Evolutionary conservation across 106 monocot genomes (phyloP), one percentile per base, ranked within the genome.

Genomic region (Allium cepa): DNA sequence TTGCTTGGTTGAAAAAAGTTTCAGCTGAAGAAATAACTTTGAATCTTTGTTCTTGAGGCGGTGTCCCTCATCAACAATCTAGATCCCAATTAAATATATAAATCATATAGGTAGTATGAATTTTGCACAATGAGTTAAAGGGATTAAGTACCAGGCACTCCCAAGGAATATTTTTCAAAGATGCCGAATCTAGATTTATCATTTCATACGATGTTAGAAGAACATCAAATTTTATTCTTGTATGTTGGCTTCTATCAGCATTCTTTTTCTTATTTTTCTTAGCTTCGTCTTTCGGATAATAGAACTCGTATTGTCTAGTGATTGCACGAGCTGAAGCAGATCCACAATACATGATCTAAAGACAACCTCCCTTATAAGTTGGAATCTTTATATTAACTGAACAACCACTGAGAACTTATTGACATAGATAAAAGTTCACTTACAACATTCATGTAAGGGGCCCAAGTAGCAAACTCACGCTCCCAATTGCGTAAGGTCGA

Each of bases 401-500:
- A 26, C 2, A 66, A 46, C 36, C 7, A 26, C 50, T 12, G 15
- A 15, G 11, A 55, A 55, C 11, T 55, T 15, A 55, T 55, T 55
- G 13, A 55, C 11, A 18, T 22, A 7, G 36, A 52, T 68, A 59
- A 51, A 68, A 18, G 63, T 71, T 27, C 66, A 93, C 99, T 52
- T 84, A 99, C 99, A 83, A 87, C 81, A 85, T 99, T 99, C 92
- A 99, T 70, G 59, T 93, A 83, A 55, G 99, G 99, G 47, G 99
- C 99, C 99, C 99, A 99, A 59, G 93, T 93, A 53, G 93, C 93
- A 80, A 99, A 99, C 58, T 99, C 99, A 48, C 99, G 92, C 71
- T 99, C 99, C 99, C 99, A 99, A 49, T 99, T 99, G 57, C 99
- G 79, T 74, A 99, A 65, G 17, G 99, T 99, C 46, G 99, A 99